These are phyloP conservation scores for Salicornia ramosissima DNA, from an alignment of 148 eudicot species.

Conservation along the genomic window DNA sequence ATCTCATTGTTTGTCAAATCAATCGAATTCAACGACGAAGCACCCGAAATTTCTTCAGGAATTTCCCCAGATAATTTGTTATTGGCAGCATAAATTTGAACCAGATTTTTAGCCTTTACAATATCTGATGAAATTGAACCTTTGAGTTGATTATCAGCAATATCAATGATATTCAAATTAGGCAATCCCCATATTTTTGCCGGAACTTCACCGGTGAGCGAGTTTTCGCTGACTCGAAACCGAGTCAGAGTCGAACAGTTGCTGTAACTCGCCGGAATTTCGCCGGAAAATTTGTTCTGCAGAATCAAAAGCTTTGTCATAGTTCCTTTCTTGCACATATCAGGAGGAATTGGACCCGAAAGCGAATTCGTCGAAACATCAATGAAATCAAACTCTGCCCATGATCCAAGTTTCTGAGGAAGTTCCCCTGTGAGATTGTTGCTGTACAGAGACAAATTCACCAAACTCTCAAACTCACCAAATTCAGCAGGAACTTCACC, in stretches of 20 bases:
- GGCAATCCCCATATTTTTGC: slow-evolving; percentile 83
- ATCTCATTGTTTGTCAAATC: slow-evolving; percentile 54
- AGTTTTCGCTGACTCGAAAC: slow-evolving; percentile 71
- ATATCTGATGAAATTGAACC: slow-evolving; percentile 55
- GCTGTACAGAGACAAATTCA: slow-evolving; percentile 57
- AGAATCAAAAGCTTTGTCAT: slow-evolving; percentile 59
- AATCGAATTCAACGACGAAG: slow-evolving; percentile 30
- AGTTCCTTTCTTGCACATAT: slow-evolving; percentile 70
- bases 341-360: slow-evolving; percentile 73
- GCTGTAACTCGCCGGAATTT: slow-evolving; percentile 56
- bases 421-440: slow-evolving; percentile 66
- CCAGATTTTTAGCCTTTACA: slow-evolving; percentile 46
- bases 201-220: slow-evolving; percentile 66
- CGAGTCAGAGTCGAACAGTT: slow-evolving; percentile 59
- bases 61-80: slow-evolving; percentile 59
- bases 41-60: slow-evolving; percentile 52
- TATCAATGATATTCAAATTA: slow-evolving; percentile 47
- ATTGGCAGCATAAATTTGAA: slow-evolving; percentile 30
- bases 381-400: slow-evolving; percentile 66
- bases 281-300: slow-evolving; percentile 66
- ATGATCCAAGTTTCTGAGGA: slow-evolving; percentile 71
- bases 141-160: slow-evolving; percentile 49
- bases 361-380: slow-evolving; percentile 72
- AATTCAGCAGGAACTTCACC: slow-evolving; percentile 74
- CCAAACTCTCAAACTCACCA: slow-evolving; percentile 62